These are phyloP conservation scores for Debaryomyces fabryi DNA, from an alignment of 1,139 yeast species.

Conservation along the genomic window DNA sequence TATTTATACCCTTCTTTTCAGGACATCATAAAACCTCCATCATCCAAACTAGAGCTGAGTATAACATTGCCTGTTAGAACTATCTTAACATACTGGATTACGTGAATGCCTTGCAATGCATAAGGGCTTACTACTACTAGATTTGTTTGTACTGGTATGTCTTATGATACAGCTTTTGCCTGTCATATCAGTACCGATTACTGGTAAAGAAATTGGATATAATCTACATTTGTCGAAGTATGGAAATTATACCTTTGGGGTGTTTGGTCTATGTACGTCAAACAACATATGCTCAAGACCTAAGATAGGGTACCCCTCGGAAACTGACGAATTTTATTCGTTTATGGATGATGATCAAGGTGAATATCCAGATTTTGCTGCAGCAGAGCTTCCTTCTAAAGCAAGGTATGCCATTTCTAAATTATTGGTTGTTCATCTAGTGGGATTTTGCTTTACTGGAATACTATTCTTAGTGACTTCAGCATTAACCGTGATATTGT, in stretches of 20 bases:
- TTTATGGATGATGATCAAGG: constrained; percentile 14
- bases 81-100: neutral
- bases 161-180: constrained; percentile 44
- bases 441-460: constrained; percentile 42
- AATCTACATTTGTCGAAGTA: constrained; percentile 34
- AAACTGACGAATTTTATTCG: constrained; percentile 22
- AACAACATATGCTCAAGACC: constrained; percentile 34
- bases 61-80: neutral
- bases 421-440: constrained; percentile 46
- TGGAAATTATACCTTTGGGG: constrained; percentile 43
- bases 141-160: constrained; percentile 30
- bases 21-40: neutral
- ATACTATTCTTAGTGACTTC: constrained; percentile 22
- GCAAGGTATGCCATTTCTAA: constrained; percentile 47
- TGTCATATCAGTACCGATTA: constrained; percentile 48
- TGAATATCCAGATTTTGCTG: constrained; percentile 20
- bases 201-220: constrained; percentile 23
- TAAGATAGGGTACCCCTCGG: constrained; percentile 41
- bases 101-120: constrained; percentile 20
- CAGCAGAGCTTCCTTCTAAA: constrained; percentile 41
- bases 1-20: neutral
- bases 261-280: constrained; percentile 43
- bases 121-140: constrained; percentile 29
- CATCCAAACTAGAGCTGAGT: neutral
- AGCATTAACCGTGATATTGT: constrained; percentile 1